These are phyloP conservation scores for Trichoderma gracile DNA, from an alignment of 2,329 filamentous ascomycete genomes.

Conservation along the genomic window DNA sequence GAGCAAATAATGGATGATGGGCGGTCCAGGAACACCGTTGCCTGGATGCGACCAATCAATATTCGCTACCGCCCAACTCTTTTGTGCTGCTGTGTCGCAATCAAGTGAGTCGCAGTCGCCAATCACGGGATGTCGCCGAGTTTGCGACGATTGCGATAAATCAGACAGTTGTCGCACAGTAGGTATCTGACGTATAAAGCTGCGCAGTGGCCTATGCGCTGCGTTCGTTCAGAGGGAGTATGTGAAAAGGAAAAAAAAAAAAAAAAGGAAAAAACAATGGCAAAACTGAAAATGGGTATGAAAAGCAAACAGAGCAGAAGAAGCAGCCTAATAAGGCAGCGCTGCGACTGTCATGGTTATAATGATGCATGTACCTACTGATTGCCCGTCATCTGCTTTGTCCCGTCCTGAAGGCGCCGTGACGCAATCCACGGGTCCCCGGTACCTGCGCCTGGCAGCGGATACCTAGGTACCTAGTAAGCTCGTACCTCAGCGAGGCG, in stretches of 20 bases:
- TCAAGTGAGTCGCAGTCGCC: neutral
- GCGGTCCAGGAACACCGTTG: neutral
- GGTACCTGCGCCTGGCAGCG: neutral
- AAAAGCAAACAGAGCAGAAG: neutral
- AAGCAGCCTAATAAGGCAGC: neutral
- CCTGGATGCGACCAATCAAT: neutral
- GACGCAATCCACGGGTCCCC: slow-evolving; percentile 26
- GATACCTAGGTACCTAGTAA: too few relatives aligned
- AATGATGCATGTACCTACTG: neutral
- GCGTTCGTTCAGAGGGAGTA: too few relatives aligned
- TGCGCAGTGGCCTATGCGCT: too few relatives aligned
- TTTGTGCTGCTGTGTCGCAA: neutral
- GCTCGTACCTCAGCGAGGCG: neutral
- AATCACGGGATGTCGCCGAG: slow-evolving; percentile 1
- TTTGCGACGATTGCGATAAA: neutral
- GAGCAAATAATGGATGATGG: too few relatives aligned
- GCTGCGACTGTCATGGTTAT: neutral
- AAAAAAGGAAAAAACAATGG: neutral
- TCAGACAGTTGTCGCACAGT: too few relatives aligned
- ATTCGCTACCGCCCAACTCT: neutral
- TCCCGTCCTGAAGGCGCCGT: slow-evolving; percentile 13
- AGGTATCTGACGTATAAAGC: too few relatives aligned
- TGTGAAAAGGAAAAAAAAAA: neutral
- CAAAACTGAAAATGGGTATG: too few relatives aligned
- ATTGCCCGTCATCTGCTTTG: neutral